Evolutionary conservation across 768 basidiomycete genomes (phyloP).

Genomic region (Ramaria sp.): DNA sequence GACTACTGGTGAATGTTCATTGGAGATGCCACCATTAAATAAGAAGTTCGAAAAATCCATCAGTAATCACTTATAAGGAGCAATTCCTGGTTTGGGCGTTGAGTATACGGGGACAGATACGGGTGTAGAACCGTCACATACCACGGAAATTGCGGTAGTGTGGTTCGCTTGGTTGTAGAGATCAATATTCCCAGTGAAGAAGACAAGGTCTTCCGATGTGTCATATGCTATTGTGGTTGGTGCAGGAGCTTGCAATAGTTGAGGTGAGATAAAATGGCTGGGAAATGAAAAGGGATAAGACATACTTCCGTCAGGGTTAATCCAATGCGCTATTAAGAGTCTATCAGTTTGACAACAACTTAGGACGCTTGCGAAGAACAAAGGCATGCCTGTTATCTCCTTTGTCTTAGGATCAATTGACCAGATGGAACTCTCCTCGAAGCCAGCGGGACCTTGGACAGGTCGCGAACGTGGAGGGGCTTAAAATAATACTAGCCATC

Average conservation of each 20-base stretch:
- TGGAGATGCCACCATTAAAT: no score
- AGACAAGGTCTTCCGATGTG: not conserved
- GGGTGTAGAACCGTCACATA: not conserved
- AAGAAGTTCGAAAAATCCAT: no score
- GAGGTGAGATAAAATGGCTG: not conserved
- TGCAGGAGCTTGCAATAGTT: not conserved
- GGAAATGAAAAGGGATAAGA: not conserved
- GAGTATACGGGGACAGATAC: not conserved
- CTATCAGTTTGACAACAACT: not conserved
- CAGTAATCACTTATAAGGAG: not conserved
- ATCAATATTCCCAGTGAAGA: not conserved
- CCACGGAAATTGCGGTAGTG: not conserved
- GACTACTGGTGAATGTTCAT: no score
- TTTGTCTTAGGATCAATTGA: not conserved
- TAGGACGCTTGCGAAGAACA: not conserved
- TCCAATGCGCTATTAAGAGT: not conserved
- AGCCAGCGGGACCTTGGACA: not conserved
- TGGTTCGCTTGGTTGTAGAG: not conserved
- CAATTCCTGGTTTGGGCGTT: not conserved
- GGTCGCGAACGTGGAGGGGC: not conserved
- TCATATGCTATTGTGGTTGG: not conserved
- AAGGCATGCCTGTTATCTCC: not conserved
- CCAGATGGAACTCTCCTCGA: slow-evolving; percentile 2
- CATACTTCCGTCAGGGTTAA: not conserved
- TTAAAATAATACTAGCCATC: not conserved